Evolutionary conservation across 73 alveolate genomes (phyloP).

Genomic region (Durusdinium trenchii): DNA sequence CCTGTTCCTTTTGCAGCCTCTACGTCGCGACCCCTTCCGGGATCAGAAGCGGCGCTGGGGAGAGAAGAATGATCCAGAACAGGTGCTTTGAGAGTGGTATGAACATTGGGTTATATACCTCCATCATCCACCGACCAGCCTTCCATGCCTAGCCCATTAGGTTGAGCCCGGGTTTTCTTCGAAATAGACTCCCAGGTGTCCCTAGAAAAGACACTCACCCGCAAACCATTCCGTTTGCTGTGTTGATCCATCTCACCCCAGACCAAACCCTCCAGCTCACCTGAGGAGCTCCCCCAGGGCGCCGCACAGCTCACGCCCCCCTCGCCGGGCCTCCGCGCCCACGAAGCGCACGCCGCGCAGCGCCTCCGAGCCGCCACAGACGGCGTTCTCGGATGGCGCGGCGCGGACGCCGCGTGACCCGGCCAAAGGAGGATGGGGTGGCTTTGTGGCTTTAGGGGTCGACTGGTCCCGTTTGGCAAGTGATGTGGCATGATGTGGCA

Average conservation of each 20-base stretch:
- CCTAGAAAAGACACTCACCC: not conserved
- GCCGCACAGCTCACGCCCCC: slow-evolving; percentile 61
- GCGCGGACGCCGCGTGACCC: slow-evolving; percentile 49
- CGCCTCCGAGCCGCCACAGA: slow-evolving; percentile 66
- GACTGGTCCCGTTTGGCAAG: not conserved
- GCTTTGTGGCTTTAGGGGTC: too few relatives aligned
- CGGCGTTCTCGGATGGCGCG: slow-evolving; percentile 73
- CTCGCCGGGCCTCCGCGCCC: slow-evolving; percentile 58
- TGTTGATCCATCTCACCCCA: not conserved
- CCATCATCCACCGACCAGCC: too few relatives aligned
- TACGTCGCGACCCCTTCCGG: too few relatives aligned
- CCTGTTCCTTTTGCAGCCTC: too few relatives aligned
- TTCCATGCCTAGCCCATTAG: too few relatives aligned
- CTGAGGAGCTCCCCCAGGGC: not conserved
- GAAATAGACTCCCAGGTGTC: too few relatives aligned
- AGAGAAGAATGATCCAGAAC: too few relatives aligned
- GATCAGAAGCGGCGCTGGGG: too few relatives aligned
- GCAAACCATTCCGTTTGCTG: not conserved
- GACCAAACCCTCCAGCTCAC: not conserved
- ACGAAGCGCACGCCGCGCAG: slow-evolving; percentile 29
- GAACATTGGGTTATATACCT: too few relatives aligned
- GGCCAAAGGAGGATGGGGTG: not conserved
- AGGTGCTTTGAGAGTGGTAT: too few relatives aligned
- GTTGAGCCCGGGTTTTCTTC: too few relatives aligned
- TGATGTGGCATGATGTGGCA: not conserved